These are phyloP conservation scores for Fusarium keratoplasticum DNA, from an alignment of 2,329 filamentous ascomycete genomes.

Conservation along the genomic window DNA sequence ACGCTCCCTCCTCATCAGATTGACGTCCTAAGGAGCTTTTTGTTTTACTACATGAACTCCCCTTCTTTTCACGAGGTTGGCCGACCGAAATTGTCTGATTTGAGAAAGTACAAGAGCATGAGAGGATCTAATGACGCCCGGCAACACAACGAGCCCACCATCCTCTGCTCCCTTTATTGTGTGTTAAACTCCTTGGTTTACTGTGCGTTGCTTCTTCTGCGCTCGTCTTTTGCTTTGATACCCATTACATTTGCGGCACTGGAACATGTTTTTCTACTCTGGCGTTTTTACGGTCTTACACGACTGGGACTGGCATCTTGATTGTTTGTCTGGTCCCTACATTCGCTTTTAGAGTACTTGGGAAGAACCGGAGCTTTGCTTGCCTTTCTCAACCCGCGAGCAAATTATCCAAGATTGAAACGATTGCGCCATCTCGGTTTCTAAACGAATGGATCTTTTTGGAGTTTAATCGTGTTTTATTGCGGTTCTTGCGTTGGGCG, in stretches of 20 bases:
- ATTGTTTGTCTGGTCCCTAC: slow-evolving; percentile 30
- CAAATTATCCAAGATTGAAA: slow-evolving; percentile 39
- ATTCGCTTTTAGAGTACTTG: slow-evolving; percentile 22
- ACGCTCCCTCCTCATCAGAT: slow-evolving; percentile 61
- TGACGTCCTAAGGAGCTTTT: slow-evolving; percentile 60
- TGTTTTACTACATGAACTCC: slow-evolving; percentile 53
- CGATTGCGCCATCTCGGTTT: slow-evolving; percentile 37
- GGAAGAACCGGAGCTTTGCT: slow-evolving; percentile 35
- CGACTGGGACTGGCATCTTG: slow-evolving; percentile 22
- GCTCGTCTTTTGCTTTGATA: slow-evolving; percentile 42
- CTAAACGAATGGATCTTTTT: slow-evolving; percentile 37
- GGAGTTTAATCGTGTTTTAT: slow-evolving; percentile 28
- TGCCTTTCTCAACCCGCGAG: slow-evolving; percentile 37
- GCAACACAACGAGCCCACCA: slow-evolving; percentile 31
- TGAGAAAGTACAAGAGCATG: slow-evolving; percentile 56
- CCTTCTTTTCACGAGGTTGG: slow-evolving; percentile 63
- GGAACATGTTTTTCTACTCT: slow-evolving; percentile 36
- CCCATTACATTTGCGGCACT: slow-evolving; percentile 25
- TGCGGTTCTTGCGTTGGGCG: slow-evolving; percentile 36
- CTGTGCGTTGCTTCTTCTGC: slow-evolving; percentile 31
- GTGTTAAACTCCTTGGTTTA: slow-evolving; percentile 11
- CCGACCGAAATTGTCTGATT: slow-evolving; percentile 53
- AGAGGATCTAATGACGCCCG: slow-evolving; percentile 51
- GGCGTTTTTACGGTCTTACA: slow-evolving; percentile 34
- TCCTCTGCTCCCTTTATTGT: slow-evolving; percentile 49